Conservation (phyloP, 176 grass and related monocot species). For the Oryza australiensis region DNA sequence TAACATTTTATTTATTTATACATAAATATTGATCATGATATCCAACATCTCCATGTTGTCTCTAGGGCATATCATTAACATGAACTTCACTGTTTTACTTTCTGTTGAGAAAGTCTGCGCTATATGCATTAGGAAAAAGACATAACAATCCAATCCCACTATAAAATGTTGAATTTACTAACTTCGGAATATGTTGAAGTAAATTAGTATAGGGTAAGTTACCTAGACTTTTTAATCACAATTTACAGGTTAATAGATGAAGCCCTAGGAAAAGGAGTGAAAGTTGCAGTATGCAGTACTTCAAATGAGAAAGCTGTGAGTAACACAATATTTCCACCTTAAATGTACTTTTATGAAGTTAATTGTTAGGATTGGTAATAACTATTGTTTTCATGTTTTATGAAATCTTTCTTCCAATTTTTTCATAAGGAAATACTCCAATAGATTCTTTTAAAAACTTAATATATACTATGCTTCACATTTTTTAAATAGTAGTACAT, state of each 20-base stretch:
- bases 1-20: too few species aligned
- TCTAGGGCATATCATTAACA: too few species aligned
- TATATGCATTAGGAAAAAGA: not conserved
- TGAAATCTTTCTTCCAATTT: not conserved
- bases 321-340: conserved; percentile 11
- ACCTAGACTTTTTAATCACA: conserved; percentile 15
- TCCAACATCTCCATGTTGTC: too few species aligned
- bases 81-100: not conserved
- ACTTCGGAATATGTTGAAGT: not conserved
- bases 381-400: not conserved
- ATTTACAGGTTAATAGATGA: conserved; percentile 89
- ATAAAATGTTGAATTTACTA: conserved; percentile 1
- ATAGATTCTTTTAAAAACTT: not conserved
- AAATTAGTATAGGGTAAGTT: not conserved
- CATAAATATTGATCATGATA: too few species aligned
- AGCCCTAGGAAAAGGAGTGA: conserved; percentile 74
- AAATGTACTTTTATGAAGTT: not conserved
- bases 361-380: not conserved
- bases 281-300: conserved; percentile 96
- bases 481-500: not conserved
- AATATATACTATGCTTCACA: not conserved
- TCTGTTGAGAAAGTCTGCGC: not conserved
- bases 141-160: not conserved
- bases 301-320: conserved; percentile 98
- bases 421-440: not conserved